A percentile compares a stretch with the other conserved stretches of the same genome.
Conservation (phyloP, 1,139 yeast genomes). For the Diutina catenulata region DNA sequence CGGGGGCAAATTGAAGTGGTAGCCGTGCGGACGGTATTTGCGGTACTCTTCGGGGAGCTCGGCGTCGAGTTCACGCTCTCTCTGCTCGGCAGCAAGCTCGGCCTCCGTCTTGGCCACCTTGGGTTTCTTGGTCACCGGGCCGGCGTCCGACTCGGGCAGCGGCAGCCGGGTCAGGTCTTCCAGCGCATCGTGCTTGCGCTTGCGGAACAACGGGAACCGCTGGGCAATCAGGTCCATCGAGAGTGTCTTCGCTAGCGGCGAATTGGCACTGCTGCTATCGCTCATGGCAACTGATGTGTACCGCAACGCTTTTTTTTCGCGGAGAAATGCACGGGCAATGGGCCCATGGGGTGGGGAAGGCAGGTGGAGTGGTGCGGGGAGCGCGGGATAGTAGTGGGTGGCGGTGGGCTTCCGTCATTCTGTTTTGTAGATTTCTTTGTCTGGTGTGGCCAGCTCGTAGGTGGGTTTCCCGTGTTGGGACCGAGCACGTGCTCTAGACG, state of each 20-base stretch:
- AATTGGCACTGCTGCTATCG: background rate
- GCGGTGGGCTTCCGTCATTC: no score
- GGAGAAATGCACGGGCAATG: background rate
- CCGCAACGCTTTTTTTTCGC: background rate
- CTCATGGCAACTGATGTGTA: background rate
- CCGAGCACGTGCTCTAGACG: no score
- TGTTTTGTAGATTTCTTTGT: no score
- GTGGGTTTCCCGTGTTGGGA: no score
- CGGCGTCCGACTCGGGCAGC: background rate
- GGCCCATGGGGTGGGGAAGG: no score
- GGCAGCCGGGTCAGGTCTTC: slow-evolving; percentile 9
- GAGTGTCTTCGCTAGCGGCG: slow-evolving; percentile 13
- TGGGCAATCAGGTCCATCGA: slow-evolving; percentile 34
- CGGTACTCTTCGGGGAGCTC: slow-evolving; percentile 52
- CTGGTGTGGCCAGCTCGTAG: no score
- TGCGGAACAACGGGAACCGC: slow-evolving; percentile 24
- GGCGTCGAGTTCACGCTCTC: slow-evolving; percentile 45
- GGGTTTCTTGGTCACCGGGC: background rate
- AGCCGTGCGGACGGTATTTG: slow-evolving; percentile 64
- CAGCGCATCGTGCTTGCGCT: slow-evolving; percentile 19
- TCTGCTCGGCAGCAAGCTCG: slow-evolving; percentile 16
- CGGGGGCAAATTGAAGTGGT: slow-evolving; percentile 69
- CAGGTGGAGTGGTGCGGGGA: no score
- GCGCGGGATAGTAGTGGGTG: no score
- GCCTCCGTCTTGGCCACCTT: background rate